phyloP scores from a whole-genome alignment of 495 filamentous ascomycete species.

The Tuber microsphaerosporum region DNA sequence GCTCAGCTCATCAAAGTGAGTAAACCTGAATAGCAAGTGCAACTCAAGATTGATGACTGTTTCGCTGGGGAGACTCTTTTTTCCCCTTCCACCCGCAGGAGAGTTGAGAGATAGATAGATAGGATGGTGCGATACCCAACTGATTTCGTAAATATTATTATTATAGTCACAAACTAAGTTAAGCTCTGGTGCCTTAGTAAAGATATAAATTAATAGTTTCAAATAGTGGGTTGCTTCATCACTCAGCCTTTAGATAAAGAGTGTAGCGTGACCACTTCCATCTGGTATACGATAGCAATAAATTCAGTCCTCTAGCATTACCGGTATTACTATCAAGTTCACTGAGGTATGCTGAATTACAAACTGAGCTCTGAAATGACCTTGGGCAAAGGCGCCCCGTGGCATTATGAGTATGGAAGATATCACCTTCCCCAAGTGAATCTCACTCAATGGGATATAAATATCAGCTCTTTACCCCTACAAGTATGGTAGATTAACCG shows the following conservation, averaged over 20 bases:
- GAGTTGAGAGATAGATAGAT: not conserved
- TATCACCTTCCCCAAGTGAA: not conserved
- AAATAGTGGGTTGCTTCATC: not conserved
- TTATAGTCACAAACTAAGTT: not conserved
- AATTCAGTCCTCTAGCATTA: not conserved
- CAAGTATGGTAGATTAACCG: not conserved
- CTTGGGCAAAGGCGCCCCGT: not conserved
- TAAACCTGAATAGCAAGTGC: not conserved
- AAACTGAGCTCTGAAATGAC: not conserved
- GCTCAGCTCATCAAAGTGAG: not conserved
- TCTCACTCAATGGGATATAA: not conserved
- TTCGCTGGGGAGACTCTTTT: too few species aligned
- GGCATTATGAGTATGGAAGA: not conserved
- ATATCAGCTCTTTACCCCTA: not conserved
- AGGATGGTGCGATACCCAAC: not conserved
- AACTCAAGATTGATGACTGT: not conserved
- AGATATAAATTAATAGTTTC: not conserved
- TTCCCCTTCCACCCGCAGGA: too few species aligned
- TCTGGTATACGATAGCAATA: too few species aligned
- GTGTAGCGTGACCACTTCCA: not conserved
- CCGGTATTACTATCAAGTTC: not conserved
- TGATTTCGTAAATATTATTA: not conserved
- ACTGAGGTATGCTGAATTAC: not conserved
- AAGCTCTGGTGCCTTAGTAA: not conserved
- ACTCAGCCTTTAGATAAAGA: not conserved